These are phyloP conservation scores for Penicillium sclerotigenum DNA, from an alignment of 2,329 filamentous ascomycete genomes.

Conservation along the genomic window DNA sequence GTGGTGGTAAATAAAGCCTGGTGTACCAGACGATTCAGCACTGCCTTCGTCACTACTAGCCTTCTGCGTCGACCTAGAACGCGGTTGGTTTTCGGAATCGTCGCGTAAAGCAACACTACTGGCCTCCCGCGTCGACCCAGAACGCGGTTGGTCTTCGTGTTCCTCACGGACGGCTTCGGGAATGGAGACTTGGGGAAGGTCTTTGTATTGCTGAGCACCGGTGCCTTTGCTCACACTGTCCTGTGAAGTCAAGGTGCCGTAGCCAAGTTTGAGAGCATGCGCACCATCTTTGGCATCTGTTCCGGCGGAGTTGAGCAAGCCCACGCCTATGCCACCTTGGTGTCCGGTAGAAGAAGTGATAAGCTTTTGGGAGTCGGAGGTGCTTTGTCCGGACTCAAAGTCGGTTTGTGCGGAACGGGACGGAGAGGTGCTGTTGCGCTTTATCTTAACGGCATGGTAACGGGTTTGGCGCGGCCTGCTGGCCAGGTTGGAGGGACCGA, in stretches of 20 bases:
- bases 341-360: constrained; percentile 36
- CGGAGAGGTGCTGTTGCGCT: constrained; percentile 50
- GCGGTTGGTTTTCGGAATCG: not conserved
- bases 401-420: constrained; percentile 36
- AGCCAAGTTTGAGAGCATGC: constrained; percentile 57
- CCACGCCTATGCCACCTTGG: constrained; percentile 53
- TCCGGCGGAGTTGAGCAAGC: constrained; percentile 53
- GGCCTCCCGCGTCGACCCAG: constrained; percentile 18
- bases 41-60: constrained; percentile 26
- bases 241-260: constrained; percentile 47
- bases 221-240: constrained; percentile 27
- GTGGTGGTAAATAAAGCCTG: constrained; percentile 32
- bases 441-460: constrained; percentile 64
- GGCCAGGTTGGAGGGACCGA: constrained; percentile 63
- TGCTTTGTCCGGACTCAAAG: constrained; percentile 40
- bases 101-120: constrained; percentile 14
- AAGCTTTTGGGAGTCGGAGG: constrained; percentile 35
- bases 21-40: constrained; percentile 23
- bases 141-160: constrained; percentile 23
- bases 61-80: constrained; percentile 15
- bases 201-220: constrained; percentile 21
- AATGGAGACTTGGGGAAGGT: constrained; percentile 29
- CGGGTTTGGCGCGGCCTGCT: constrained; percentile 59
- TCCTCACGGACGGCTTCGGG: constrained; percentile 34
- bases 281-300: constrained; percentile 63